Percentiles rank a stretch among this genome's conserved stretches.
Evolutionary conservation across 257 asterid species (phyloP).

Genomic region (Hygrophila difformis): DNA sequence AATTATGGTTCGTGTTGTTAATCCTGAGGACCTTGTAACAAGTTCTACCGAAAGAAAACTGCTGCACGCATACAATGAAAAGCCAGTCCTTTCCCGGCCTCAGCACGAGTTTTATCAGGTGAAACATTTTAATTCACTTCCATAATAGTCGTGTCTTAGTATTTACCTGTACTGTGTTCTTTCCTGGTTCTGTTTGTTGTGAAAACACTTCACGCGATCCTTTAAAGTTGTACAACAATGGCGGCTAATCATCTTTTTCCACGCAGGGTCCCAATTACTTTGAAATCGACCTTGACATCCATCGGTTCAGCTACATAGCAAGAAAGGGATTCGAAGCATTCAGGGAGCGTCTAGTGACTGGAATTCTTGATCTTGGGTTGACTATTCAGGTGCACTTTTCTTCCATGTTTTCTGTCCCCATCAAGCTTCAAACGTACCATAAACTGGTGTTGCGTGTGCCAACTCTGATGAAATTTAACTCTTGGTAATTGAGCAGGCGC

Average conservation of each 20-base stretch:
- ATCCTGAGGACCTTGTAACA: constrained; percentile 64
- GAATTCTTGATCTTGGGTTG: constrained; percentile 55
- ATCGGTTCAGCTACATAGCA: constrained; percentile 82
- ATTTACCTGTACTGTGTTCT: too few relatives aligned
- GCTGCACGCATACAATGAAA: constrained; percentile 59
- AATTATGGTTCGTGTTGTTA: constrained; percentile 61
- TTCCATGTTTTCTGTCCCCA: background rate
- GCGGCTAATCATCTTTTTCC: too few relatives aligned
- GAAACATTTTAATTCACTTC: constrained; percentile 3
- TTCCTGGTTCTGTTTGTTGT: too few relatives aligned
- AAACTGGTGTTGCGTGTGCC: too few relatives aligned
- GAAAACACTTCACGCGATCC: too few relatives aligned
- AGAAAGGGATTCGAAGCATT: constrained; percentile 79
- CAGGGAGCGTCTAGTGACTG: constrained; percentile 56
- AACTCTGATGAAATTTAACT: too few relatives aligned
- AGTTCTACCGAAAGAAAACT: constrained; percentile 65
- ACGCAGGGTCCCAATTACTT: constrained; percentile 65
- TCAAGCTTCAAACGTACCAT: too few relatives aligned
- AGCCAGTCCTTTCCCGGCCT: constrained; percentile 80
- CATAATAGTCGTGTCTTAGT: too few relatives aligned
- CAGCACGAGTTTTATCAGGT: constrained; percentile 67
- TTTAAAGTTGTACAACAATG: too few relatives aligned
- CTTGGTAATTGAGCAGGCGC: constrained; percentile 36
- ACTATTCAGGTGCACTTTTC: constrained; percentile 52
- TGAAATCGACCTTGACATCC: constrained; percentile 73